Percentiles rank a stretch among this genome's conserved stretches.
Evolutionary conservation across 345 rosid species (phyloP).

Genomic region (Gossypium stocksii): DNA sequence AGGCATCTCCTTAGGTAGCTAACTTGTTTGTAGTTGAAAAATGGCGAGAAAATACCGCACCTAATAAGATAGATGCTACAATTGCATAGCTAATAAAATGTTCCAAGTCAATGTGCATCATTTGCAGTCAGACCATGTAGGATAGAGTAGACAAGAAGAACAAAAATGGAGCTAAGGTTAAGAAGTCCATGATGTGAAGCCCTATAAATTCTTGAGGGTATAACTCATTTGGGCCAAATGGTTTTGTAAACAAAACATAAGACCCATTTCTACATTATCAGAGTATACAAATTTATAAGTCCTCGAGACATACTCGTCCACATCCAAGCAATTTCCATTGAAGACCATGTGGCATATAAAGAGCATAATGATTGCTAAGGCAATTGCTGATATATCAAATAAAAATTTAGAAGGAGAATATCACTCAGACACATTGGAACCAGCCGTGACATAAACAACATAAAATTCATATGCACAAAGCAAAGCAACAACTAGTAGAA

Average conservation of each 20-base stretch:
- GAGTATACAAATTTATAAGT: slow-evolving; percentile 98
- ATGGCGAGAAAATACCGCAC: slow-evolving; percentile 95
- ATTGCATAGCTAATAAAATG: slow-evolving; percentile 94
- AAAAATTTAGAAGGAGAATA: slow-evolving; percentile 98
- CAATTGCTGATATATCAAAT: slow-evolving; percentile 94
- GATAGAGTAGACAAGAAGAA: slow-evolving; percentile 87
- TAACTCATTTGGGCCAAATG: slow-evolving; percentile 88
- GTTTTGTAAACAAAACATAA: slow-evolving; percentile 81
- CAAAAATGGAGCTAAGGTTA: slow-evolving; percentile 73
- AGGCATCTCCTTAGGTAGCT: slow-evolving; percentile 95
- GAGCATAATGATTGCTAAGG: slow-evolving; percentile 97
- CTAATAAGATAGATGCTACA: slow-evolving; percentile 89
- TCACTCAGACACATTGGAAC: slow-evolving; percentile 74
- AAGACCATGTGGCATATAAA: slow-evolving; percentile 96
- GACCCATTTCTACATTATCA: slow-evolving; percentile 93
- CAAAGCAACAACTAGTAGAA: slow-evolving; percentile 83
- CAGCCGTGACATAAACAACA: slow-evolving; percentile 93
- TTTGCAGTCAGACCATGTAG: slow-evolving; percentile 88
- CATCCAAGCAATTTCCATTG: slow-evolving; percentile 97
- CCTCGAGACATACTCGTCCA: slow-evolving; percentile 95
- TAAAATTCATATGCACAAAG: slow-evolving; percentile 96
- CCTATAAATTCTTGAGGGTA: slow-evolving; percentile 96
- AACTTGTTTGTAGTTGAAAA: slow-evolving; percentile 77
- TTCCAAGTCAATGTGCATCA: slow-evolving; percentile 89
- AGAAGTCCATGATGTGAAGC: slow-evolving; percentile 93